A percentile compares a stretch with the other conserved stretches of the same genome.
Conservation (phyloP, 1,139 yeast genomes). For the Lodderomyces parapsilosis region DNA sequence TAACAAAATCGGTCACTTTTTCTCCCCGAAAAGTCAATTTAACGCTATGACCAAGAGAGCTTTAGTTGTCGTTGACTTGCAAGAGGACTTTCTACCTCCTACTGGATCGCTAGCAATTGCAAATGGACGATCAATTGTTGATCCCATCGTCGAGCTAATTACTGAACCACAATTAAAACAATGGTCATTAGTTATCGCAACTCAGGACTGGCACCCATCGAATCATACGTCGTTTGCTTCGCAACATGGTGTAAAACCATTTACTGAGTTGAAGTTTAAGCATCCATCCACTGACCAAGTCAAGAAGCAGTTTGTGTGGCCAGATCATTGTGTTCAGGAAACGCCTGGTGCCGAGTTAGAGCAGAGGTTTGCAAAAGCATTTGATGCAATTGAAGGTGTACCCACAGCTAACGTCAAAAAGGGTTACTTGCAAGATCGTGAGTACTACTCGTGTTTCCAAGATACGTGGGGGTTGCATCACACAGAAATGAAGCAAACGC, state of each 20-base stretch:
- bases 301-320: conserved; percentile 67
- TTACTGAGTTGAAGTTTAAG: conserved; percentile 43
- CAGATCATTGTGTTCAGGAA: conserved; percentile 82
- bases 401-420: conserved; percentile 52
- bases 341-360: conserved; percentile 69
- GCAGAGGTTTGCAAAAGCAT: conserved; percentile 29
- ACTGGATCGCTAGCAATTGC: conserved; percentile 73
- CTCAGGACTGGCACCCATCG: conserved; percentile 88
- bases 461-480: conserved; percentile 75
- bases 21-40: neutral
- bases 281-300: conserved; percentile 48
- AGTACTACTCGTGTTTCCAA: conserved; percentile 84
- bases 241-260: conserved; percentile 58
- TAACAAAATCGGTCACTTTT: neutral
- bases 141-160: conserved; percentile 42
- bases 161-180: conserved; percentile 30
- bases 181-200: conserved; percentile 69
- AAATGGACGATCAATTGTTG: conserved; percentile 61
- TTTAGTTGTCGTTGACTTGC: conserved; percentile 73
- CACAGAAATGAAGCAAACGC: conserved; percentile 58
- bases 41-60: conserved; percentile 35
- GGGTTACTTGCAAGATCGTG: conserved; percentile 71
- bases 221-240: conserved; percentile 82
- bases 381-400: conserved; percentile 21
- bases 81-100: conserved; percentile 81